phyloP scores from a whole-genome alignment of 2,329 filamentous ascomycete species.

The Annulohypoxylon truncatum region DNA sequence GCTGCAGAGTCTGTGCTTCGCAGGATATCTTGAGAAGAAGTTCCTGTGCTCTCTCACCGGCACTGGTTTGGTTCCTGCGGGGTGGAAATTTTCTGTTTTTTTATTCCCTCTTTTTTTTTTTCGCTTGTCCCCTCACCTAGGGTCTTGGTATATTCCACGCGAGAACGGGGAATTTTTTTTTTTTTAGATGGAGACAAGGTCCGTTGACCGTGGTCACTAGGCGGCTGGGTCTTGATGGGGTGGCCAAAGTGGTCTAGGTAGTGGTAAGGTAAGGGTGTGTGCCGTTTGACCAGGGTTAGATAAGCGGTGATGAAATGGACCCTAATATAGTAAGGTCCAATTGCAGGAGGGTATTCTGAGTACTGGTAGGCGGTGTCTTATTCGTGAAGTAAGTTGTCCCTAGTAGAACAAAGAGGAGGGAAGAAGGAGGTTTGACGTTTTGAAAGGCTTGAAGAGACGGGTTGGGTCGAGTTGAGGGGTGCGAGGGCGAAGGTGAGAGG shows the following conservation, averaged over 20 bases:
- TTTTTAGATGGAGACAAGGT: slow-evolving; percentile 33
- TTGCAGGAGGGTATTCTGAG: slow-evolving; percentile 17
- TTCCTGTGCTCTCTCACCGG: slow-evolving; percentile 13
- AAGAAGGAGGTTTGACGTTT: slow-evolving; percentile 42
- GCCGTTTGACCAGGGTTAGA: slow-evolving; percentile 42
- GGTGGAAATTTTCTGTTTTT: slow-evolving; percentile 38
- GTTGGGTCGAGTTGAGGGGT: slow-evolving; percentile 35
- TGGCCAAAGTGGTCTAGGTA: slow-evolving; percentile 32
- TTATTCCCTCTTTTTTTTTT: slow-evolving; percentile 28
- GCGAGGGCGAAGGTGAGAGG: slow-evolving; percentile 35
- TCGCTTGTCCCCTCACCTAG: slow-evolving; percentile 38
- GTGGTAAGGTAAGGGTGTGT: slow-evolving; percentile 24
- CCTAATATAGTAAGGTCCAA: slow-evolving; percentile 34
- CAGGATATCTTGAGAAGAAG: slow-evolving; percentile 27
- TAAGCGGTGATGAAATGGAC: slow-evolving; percentile 41
- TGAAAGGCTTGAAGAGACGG: slow-evolving; percentile 38
- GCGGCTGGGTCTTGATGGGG: slow-evolving; percentile 37
- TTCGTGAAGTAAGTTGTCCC: slow-evolving; percentile 26
- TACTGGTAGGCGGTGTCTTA: slow-evolving; percentile 27
- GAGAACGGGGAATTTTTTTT: slow-evolving; percentile 35
- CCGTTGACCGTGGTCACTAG: slow-evolving; percentile 24
- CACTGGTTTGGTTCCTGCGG: slow-evolving; percentile 25
- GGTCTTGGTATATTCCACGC: slow-evolving; percentile 37
- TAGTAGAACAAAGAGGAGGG: slow-evolving; percentile 30
- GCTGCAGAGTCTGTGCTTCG: slow-evolving; percentile 40